Base-by-base conservation (phyloP, 192 early-diverging fungal genomes). In the Coemansia erecta region DNA sequence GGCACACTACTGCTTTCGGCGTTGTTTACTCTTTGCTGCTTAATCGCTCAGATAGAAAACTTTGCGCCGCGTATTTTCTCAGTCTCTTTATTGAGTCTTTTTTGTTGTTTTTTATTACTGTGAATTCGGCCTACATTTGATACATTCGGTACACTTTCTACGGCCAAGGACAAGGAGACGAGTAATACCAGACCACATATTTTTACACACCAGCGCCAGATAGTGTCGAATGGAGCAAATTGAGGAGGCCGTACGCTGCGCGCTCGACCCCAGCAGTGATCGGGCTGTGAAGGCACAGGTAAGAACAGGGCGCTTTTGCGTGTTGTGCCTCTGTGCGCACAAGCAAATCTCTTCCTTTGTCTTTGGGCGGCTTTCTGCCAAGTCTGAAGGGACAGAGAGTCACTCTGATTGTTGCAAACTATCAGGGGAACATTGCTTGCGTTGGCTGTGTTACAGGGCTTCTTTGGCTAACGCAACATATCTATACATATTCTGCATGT, bases 231-330 rank as follows among this genome's bases (percentile, higher is more conserved):
- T 85, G 84, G 87, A 89, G 63, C 89, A 90, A 64, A 86, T 91
- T 60, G 89, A 87, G 76, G 81, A 91, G 72, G 89, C 89, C 17
- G 89, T 91, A 55, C 81, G 84, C 58, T 87, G 81, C 65, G 91
- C 92, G 23, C 77, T 91, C 24, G 87, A 89, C 77, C 90, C 90
- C 15, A 65, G 72, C 24, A 84, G 84, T 14, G 83, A 88, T 62
- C 82, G 81, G 21, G 78, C 74, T 35, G 55, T 92, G 53, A 88
- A 90, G 72, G 63, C 80, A 39, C 91, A 93, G 86, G 89, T 89
- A 85, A 64, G 79, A 66, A 31, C 7, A 31, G 28, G 28, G 2
- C 40, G 19, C 31, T 53, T 21, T 54, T 40, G 42, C 22, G 37
- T 24, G 35, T 17, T 49, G 10, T 12, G 19, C 13, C 15, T 52